Conservation (phyloP, 495 filamentous ascomycete species). For the Podospora comata region DNA sequence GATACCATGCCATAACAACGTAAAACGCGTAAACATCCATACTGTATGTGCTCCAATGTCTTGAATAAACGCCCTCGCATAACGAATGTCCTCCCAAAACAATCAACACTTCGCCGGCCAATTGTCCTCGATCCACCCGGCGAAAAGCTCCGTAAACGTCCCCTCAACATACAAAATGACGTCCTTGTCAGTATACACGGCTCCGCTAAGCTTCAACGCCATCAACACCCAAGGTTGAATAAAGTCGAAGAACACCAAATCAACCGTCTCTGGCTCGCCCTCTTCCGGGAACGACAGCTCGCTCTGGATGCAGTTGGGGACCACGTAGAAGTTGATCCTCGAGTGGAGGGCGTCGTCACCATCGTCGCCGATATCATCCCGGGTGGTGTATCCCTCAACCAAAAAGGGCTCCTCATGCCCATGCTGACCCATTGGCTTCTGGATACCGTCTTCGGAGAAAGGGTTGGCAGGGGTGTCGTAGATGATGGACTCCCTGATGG, state of each 20-base stretch:
- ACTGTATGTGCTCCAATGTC: background rate
- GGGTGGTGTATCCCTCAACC: slow-evolving; percentile 81
- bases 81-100: background rate
- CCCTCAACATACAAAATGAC: slow-evolving; percentile 64
- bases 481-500: slow-evolving; percentile 28
- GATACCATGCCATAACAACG: background rate
- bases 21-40: background rate
- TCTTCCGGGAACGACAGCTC: slow-evolving; percentile 53
- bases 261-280: slow-evolving; percentile 63
- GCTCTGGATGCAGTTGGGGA: slow-evolving; percentile 79
- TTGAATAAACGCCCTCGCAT: background rate
- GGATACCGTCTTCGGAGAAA: slow-evolving; percentile 7
- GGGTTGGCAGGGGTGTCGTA: slow-evolving; percentile 14
- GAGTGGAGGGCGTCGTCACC: slow-evolving; percentile 89
- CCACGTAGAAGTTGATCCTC: slow-evolving; percentile 65
- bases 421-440: slow-evolving; percentile 31
- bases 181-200: slow-evolving; percentile 56
- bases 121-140: slow-evolving; percentile 72
- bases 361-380: slow-evolving; percentile 76
- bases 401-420: slow-evolving; percentile 39
- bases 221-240: slow-evolving; percentile 74
- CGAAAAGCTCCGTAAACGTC: slow-evolving; percentile 70
- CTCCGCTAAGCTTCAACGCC: slow-evolving; percentile 65
- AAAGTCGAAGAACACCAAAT: slow-evolving; percentile 89
- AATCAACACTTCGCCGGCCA: slow-evolving; percentile 59